phyloP scores from a whole-genome alignment of 2,329 filamentous ascomycete genomes.

The Aspergillus transmontanensis region DNA sequence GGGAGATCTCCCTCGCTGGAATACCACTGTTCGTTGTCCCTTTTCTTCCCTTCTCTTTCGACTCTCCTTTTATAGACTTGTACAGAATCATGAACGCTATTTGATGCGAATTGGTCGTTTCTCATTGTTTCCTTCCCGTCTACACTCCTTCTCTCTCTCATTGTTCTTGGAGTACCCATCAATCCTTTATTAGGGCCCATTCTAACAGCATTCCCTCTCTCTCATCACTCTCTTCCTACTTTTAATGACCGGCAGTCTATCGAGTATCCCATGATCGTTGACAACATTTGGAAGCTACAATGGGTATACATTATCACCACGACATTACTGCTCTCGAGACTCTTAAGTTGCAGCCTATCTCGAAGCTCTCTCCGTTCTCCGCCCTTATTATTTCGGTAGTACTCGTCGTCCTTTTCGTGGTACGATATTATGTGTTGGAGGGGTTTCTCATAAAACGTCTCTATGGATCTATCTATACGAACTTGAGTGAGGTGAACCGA shows the following conservation, averaged over 20 bases:
- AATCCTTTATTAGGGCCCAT: neutral
- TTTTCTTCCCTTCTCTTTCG: neutral
- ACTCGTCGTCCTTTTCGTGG: conserved; percentile 38
- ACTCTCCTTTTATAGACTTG: neutral
- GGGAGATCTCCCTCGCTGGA: neutral
- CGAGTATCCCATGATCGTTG: neutral
- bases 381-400: conserved; percentile 30
- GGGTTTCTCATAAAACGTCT: conserved; percentile 36
- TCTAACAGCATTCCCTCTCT: neutral
- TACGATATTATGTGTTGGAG: conserved; percentile 49
- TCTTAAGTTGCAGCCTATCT: conserved; percentile 23
- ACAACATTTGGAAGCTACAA: neutral
- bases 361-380: conserved; percentile 27
- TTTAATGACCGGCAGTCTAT: neutral
- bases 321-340: neutral
- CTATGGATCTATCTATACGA: conserved; percentile 40
- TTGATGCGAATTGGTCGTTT: neutral
- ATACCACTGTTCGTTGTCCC: neutral
- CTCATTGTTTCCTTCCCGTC: neutral
- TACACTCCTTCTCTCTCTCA: neutral
- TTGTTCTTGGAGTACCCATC: neutral
- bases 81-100: neutral
- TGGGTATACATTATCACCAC: neutral
- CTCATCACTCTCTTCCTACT: neutral
- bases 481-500: conserved; percentile 38